Conservation (phyloP, 2,329 filamentous ascomycete genomes). For the Colletotrichum tanaceti region DNA sequence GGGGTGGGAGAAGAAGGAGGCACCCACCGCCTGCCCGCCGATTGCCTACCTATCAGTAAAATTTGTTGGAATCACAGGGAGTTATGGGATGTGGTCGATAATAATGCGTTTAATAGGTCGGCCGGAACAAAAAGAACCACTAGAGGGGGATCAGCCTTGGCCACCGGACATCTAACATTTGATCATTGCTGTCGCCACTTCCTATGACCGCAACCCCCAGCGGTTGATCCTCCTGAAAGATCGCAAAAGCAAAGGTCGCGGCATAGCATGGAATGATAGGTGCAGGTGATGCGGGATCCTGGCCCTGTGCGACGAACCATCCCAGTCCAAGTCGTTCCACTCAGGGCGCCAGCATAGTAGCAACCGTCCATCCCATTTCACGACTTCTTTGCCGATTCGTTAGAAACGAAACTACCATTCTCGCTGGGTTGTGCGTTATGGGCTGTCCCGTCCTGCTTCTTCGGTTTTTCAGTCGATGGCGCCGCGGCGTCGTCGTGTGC, state of each 20-base stretch:
- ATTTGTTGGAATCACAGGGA: not conserved
- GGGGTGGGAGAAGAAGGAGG: not conserved
- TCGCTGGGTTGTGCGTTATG: not conserved
- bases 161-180: not conserved
- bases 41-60: not conserved
- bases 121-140: constrained; percentile 11
- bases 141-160: constrained; percentile 4
- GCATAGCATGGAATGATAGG: not conserved
- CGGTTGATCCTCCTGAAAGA: not conserved
- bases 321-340: not conserved
- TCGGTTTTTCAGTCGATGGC: constrained; percentile 7
- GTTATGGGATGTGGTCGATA: constrained; percentile 13
- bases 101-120: constrained; percentile 21
- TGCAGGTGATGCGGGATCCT: not conserved
- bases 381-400: constrained; percentile 12
- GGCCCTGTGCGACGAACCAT: not conserved
- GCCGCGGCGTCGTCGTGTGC: not conserved
- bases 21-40: not conserved
- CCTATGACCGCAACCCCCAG: not conserved
- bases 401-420: not conserved
- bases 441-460: constrained; percentile 5
- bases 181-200: constrained; percentile 28
- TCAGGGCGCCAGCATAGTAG: too few species aligned
- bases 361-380: not conserved
- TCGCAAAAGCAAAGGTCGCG: not conserved